Conservation (phyloP, 306 rosid genomes). For the Hippophae rhamnoides region DNA sequence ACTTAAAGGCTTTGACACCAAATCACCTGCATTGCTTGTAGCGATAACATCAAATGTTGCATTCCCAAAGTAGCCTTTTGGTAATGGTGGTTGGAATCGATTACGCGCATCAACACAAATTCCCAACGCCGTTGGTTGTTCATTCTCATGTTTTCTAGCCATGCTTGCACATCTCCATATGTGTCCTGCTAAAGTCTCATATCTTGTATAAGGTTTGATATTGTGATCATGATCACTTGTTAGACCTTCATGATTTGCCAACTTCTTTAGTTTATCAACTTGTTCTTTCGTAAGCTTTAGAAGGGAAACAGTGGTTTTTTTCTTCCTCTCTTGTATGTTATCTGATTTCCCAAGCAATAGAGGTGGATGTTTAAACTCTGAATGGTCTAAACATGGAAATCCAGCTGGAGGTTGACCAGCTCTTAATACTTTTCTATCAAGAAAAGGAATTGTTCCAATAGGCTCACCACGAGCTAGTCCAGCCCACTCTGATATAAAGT, state of each 20-base stretch:
- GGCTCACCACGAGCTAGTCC: conserved; percentile 40
- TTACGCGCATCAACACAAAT: not conserved
- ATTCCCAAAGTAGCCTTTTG: not conserved
- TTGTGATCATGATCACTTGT: too few species aligned
- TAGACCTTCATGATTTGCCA: conserved; percentile 24
- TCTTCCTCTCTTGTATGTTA: conserved; percentile 29
- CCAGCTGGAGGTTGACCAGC: conserved; percentile 15
- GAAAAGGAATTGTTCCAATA: conserved; percentile 25
- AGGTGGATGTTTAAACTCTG: conserved; percentile 21
- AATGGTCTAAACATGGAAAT: not conserved
- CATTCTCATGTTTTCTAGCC: not conserved
- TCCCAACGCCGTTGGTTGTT: not conserved
- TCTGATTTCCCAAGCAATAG: conserved; percentile 8
- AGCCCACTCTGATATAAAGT: conserved; percentile 39
- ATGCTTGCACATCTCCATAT: not conserved
- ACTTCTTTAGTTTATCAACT: conserved; percentile 30
- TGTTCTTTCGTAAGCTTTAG: conserved; percentile 32
- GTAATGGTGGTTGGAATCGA: not conserved
- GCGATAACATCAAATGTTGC: not conserved
- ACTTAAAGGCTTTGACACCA: not conserved
- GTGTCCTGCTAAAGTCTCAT: not conserved
- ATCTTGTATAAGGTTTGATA: not conserved
- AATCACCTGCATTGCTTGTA: not conserved
- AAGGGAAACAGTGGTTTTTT: conserved; percentile 24
- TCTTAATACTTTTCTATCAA: conserved; percentile 19